Evolutionary conservation across 495 filamentous ascomycete genomes (phyloP).

Genomic region (Parmelia sp.): DNA sequence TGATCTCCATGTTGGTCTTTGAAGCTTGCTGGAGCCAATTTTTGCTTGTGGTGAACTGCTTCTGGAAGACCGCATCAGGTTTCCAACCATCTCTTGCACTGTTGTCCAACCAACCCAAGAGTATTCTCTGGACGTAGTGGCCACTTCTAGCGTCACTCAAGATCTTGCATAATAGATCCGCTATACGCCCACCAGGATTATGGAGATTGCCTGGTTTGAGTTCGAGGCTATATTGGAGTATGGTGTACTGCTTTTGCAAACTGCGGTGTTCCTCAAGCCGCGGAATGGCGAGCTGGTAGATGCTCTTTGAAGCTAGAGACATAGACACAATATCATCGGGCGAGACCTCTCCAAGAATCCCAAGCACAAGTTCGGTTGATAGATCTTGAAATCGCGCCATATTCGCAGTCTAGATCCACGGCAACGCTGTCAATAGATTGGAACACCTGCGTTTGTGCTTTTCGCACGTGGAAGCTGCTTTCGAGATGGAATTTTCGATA

Average conservation of each 20-base stretch:
- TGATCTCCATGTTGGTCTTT: neutral
- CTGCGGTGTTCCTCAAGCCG: slow-evolving; percentile 2
- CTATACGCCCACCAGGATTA: neutral
- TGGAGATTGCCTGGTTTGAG: no score
- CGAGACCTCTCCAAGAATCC: neutral
- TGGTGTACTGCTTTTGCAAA: neutral
- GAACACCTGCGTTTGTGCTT: neutral
- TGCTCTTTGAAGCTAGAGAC: neutral
- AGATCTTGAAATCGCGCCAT: slow-evolving; percentile 1
- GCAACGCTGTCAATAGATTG: neutral
- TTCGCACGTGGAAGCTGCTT: neutral
- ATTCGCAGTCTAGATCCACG: neutral
- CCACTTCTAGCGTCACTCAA: neutral
- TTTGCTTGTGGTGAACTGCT: neutral
- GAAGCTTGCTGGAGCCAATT: neutral
- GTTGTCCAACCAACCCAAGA: neutral
- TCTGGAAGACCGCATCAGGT: neutral
- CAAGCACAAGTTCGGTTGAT: neutral
- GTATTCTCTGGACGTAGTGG: neutral
- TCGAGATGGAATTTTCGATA: no score
- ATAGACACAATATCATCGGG: neutral
- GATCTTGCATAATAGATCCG: neutral
- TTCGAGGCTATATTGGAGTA: neutral
- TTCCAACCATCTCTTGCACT: neutral
- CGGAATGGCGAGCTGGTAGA: neutral